phyloP scores from a whole-genome alignment of 495 filamentous ascomycete genomes.

The Hypoxylon crocopeplum region DNA sequence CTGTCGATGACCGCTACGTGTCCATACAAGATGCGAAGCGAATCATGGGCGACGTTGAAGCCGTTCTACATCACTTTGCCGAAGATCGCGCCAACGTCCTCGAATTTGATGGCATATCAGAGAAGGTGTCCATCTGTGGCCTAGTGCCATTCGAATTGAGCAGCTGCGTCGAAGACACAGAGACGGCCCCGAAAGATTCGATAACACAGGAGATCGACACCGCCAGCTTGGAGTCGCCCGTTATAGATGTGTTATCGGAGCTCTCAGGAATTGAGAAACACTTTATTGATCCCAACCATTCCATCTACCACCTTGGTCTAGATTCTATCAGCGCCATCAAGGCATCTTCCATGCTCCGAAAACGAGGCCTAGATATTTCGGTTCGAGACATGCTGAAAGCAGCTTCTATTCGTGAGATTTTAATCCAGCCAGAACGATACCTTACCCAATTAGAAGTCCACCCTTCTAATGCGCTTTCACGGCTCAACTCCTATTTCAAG shows the following conservation, averaged over 20 bases:
- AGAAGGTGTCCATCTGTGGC: conserved; percentile 61
- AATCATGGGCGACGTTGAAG: conserved; percentile 62
- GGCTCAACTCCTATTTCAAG: conserved; percentile 34
- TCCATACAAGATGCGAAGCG: conserved; percentile 47
- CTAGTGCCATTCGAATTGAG: conserved; percentile 44
- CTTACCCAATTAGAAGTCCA: not conserved
- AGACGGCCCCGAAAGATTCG: not conserved
- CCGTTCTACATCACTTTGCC: conserved; percentile 60
- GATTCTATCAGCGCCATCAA: conserved; percentile 92
- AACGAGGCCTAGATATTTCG: conserved; percentile 61
- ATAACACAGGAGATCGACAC: not conserved
- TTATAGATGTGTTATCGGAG: conserved; percentile 68
- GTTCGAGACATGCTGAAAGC: conserved; percentile 72
- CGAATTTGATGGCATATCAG: conserved; percentile 48
- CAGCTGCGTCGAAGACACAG: not conserved
- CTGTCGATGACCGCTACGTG: conserved; percentile 65
- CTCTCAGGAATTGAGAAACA: conserved; percentile 66
- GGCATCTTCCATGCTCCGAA: conserved; percentile 67
- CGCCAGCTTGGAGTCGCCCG: conserved; percentile 46
- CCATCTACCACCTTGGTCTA: conserved; percentile 83
- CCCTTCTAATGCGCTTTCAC: not conserved
- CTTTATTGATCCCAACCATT: conserved; percentile 67
- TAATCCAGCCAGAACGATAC: conserved; percentile 20
- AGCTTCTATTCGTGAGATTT: conserved; percentile 67
- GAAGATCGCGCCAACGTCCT: conserved; percentile 56